Evolutionary conservation across 192 early-diverging fungal species (phyloP).

Genomic region (Coemansia sp.): DNA sequence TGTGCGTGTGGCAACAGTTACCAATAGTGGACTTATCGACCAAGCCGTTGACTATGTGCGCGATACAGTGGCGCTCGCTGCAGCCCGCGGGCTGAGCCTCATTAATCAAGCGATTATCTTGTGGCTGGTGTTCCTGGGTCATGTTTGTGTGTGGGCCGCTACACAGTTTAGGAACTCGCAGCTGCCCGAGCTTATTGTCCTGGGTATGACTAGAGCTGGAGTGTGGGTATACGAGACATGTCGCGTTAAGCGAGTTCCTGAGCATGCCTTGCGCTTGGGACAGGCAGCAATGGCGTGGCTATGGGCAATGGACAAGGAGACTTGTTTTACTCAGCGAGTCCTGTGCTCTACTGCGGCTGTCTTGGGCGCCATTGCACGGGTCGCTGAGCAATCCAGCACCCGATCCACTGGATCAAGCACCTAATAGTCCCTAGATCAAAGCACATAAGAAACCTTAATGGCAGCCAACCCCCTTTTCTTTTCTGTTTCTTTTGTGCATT

Average conservation of each 20-base stretch:
- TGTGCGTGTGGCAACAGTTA: background rate
- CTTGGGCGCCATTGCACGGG: constrained; percentile 29
- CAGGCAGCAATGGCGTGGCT: constrained; percentile 16
- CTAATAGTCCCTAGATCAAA: background rate
- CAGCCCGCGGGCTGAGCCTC: constrained; percentile 13
- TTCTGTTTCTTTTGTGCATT: background rate
- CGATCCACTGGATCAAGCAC: background rate
- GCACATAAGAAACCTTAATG: background rate
- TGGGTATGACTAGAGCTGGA: constrained; percentile 1
- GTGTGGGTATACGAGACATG: constrained; percentile 8
- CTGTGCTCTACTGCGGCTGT: constrained; percentile 32
- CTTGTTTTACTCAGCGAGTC: constrained; percentile 26
- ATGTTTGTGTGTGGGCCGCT: constrained; percentile 28
- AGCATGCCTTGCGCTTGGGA: constrained; percentile 5
- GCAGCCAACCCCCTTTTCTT: background rate
- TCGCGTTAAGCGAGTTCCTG: constrained; percentile 10
- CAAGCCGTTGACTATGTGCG: constrained; percentile 12
- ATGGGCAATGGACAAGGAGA: constrained; percentile 26
- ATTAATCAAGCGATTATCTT: constrained; percentile 21
- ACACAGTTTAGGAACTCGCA: constrained; percentile 35
- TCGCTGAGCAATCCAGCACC: constrained; percentile 19
- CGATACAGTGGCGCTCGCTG: background rate
- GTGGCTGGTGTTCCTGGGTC: constrained; percentile 43
- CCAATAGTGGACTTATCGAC: background rate
- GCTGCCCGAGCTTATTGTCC: constrained; percentile 26